Evolutionary conservation across 345 rosid genomes (phyloP).

Genomic region (Capsella bursapastoris): DNA sequence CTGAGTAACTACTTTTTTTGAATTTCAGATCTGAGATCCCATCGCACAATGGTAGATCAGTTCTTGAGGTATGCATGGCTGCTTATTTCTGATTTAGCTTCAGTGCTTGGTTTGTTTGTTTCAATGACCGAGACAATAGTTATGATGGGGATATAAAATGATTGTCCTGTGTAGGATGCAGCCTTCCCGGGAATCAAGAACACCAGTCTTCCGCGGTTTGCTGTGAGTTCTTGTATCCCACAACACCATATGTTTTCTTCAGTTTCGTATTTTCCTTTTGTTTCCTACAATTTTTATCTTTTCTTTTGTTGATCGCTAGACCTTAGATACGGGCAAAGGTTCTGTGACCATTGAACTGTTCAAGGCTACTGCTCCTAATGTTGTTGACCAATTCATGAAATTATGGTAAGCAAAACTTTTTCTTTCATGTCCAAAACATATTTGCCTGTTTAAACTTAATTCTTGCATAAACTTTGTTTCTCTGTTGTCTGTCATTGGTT

Average conservation of each 20-base stretch:
- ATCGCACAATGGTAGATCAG: conserved; percentile 47
- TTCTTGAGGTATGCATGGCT: conserved; percentile 51
- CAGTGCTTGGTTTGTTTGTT: neutral
- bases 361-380: conserved; percentile 66
- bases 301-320: conserved; percentile 43
- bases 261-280: neutral
- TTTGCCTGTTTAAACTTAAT: neutral
- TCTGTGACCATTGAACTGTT: conserved; percentile 64
- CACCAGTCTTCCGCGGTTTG: conserved; percentile 61
- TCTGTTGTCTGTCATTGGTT: neutral
- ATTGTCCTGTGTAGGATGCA: conserved; percentile 43
- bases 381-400: conserved; percentile 72
- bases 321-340: conserved; percentile 71
- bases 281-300: neutral
- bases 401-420: conserved; percentile 48
- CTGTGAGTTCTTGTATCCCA: conserved; percentile 41
- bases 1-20: conserved; percentile 27
- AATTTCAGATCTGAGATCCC: conserved; percentile 60
- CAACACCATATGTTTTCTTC: neutral
- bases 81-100: conserved; percentile 3
- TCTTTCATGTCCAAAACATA: neutral
- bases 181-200: conserved; percentile 48
- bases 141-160: neutral
- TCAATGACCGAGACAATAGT: neutral
- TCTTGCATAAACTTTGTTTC: neutral